A percentile compares a stretch with the other conserved stretches of the same genome.
These are phyloP conservation scores for Paracamarosporium sp. DNA, from an alignment of 2,329 filamentous ascomycete genomes.

Conservation along the genomic window DNA sequence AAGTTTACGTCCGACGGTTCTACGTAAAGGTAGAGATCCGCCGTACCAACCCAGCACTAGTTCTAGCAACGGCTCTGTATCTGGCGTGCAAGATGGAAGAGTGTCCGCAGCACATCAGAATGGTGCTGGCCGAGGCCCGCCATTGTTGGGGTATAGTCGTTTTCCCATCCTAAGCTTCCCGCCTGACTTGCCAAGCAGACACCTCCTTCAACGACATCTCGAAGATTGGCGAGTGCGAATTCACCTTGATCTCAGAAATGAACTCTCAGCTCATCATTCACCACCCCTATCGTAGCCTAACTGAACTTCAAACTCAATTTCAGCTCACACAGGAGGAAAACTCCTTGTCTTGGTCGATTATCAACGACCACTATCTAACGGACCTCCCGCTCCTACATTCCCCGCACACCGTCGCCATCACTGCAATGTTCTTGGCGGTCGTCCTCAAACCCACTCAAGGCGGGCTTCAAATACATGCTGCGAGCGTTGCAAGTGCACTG, in stretches of 20 bases:
- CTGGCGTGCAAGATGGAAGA: constrained; percentile 98
- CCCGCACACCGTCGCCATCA: constrained; percentile 88
- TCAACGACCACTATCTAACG: constrained; percentile 93
- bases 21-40: constrained; percentile 91
- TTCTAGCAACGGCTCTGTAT: constrained; percentile 92
- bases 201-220: constrained; percentile 68
- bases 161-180: background rate
- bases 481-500: constrained; percentile 46
- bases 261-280: constrained; percentile 88
- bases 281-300: constrained; percentile 85
- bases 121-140: constrained; percentile 86
- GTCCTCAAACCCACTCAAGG: constrained; percentile 73
- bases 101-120: constrained; percentile 91
- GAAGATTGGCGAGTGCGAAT: constrained; percentile 92
- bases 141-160: constrained; percentile 59
- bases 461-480: constrained; percentile 53
- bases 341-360: constrained; percentile 77
- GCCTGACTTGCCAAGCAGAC: constrained; percentile 29
- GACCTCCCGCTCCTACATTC: constrained; percentile 86
- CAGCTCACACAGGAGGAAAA: constrained; percentile 78
- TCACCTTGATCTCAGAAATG: constrained; percentile 89
- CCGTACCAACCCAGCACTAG: constrained; percentile 89
- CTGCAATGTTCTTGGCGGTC: constrained; percentile 83
- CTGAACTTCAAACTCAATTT: constrained; percentile 73
- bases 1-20: constrained; percentile 93